Evolutionary conservation across 345 rosid genomes (phyloP), one percentile per base, ranked within the genome.

Genomic region (Eucalyptus decipiens): DNA sequence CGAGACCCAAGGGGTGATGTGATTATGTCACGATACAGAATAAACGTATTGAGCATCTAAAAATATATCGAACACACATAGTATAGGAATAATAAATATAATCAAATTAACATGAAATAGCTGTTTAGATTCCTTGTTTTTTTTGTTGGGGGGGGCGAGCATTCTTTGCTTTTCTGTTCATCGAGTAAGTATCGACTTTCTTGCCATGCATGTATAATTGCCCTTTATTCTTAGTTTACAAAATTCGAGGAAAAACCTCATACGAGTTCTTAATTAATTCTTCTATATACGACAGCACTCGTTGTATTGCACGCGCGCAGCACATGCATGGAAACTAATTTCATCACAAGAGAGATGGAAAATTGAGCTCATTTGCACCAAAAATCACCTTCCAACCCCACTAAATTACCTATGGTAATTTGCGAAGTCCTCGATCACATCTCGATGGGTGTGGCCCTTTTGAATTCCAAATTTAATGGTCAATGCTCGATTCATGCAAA

Each of bases 381-480:
- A 6, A 72, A 32, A 9, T 37, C 81, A 19, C 15, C 13, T 72
- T 72, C 37, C 5, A 0, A 19, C 45, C 21, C 24, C 23, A 1
- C 14, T 34, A 34, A 72, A 72, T 72, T 34, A 18, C 26, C 7
- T 23, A 34, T 34, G 4, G 1, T 0, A 37, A 72, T 19, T 6
- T 0, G 0, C 81, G 1, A 18, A 37, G 0, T 6, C 26, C 24
- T 19, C 14, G 26, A 3, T 34, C 8, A 10, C 2, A 5, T 6
- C 5, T 2, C 13, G 21, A n/a, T 0, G 32, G 32, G 37, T 3
- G 19, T 65, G 24, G 13, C 43, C 13, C 26, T 69, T 72, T 72
- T 1, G 7, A 34, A 2, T 72, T 37, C 81, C 30, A 40, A 76
- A 76, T 72, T 34, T 72, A 5, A 34, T 34, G 83, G 42, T 6